Evolutionary conservation across 2,329 filamentous ascomycete genomes (phyloP), one percentile per base, ranked within the genome.

Genomic region (Hypomyces perniciosus): DNA sequence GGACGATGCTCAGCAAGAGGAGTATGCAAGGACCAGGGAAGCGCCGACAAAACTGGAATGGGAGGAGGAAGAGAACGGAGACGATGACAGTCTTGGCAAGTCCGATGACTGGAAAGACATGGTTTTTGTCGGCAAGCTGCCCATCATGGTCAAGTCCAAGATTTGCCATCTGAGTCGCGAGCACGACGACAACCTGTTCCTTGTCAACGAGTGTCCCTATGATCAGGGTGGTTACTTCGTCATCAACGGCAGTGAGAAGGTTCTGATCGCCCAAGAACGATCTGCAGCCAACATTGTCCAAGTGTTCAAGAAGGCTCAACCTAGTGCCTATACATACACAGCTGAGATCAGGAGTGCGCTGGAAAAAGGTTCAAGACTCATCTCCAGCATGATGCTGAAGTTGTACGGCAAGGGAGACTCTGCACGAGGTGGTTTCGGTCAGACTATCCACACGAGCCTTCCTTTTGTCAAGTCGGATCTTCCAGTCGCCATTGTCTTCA

Each of bases 211-310:
- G 71, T 99, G 93, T 60, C 93, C 93, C 1, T 99, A 96, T 68
- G 93, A 99, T 64, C 93, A 96, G 65, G 93, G 93, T 59, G 93
- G 93, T 58, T 99, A 99, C 71, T 99, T 99, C 65, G 90, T 99
- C 62, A 99, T 99, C 78, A 99, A 99, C 72, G 93, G 93, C 40
- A 95, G 89, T 70, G 93, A 99, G 67, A 99, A 99, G 77, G 93
- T 99, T 26, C 74, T 99, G 60, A 99, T 99, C 62, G 93, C 93
- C 1, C 93, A 99, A 68, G 93, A 99, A 71, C 87, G 93, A 56
- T 96, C 91, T 66, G 93, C 93, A 38, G 93, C 92, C 65, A 99
- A 99, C 65, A 99, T 97, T 53, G 93, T 99, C 5, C 93, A 99
- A 71, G 92, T 99, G 29, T 99, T 99, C 81, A 92, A 95, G 73